phyloP scores from a whole-genome alignment of 176 grass and related monocot genomes.

The Puya raimondii region DNA sequence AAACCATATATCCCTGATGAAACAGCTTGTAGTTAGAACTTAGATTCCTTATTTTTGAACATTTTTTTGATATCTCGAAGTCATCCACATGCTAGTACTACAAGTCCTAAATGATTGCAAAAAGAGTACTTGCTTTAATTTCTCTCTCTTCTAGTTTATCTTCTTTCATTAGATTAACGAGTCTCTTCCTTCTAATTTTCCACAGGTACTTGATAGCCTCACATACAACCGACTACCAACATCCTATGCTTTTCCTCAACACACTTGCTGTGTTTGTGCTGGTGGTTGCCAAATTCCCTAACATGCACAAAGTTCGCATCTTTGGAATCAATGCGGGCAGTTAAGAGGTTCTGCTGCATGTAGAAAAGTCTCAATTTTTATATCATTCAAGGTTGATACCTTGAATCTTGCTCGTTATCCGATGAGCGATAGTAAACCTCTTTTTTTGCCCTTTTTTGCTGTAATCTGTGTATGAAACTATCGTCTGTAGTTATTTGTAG shows the following conservation, averaged over 20 bases:
- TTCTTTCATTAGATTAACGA: background rate
- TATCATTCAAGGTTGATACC: background rate
- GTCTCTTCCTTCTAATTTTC: background rate
- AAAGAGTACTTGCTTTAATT: background rate
- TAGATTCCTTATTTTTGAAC: no score
- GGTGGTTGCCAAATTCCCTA: slow-evolving; percentile 60
- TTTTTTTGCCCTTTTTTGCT: background rate
- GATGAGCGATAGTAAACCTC: no score
- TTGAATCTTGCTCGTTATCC: background rate
- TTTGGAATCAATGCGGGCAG: slow-evolving; percentile 78
- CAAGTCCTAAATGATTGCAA: background rate
- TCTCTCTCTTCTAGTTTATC: background rate
- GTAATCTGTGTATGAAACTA: background rate
- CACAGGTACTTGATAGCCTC: slow-evolving; percentile 69
- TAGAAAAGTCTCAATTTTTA: background rate
- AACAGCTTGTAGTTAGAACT: no score
- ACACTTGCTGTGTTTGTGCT: slow-evolving; percentile 48
- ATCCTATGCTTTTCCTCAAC: slow-evolving; percentile 74
- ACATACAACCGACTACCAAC: slow-evolving; percentile 69
- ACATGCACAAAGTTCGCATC: slow-evolving; percentile 85
- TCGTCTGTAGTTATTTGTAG: no score
- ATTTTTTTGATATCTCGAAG: no score
- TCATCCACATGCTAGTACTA: background rate
- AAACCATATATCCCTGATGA: no score
- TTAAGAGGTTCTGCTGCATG: slow-evolving; percentile 13